phyloP scores from a whole-genome alignment of 306 rosid genomes.

The Oemleria cerasiformis region DNA sequence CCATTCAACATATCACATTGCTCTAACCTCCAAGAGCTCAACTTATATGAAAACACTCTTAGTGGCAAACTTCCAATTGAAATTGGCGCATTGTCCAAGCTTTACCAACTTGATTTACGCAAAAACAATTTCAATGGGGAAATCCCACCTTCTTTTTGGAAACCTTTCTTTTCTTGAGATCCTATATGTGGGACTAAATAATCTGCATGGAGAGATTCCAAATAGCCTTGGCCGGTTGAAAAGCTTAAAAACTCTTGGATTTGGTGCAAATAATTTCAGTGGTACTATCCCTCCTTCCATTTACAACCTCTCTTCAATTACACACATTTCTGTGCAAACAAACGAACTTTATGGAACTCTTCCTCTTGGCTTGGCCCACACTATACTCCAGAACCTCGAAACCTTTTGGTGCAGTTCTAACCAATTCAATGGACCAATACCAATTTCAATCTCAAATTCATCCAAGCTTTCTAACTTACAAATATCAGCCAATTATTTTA shows the following conservation, averaged over 20 bases:
- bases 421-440: not conserved
- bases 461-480: constrained; percentile 9
- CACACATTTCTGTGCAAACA: not conserved
- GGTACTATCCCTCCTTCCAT: not conserved
- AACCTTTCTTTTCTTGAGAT: constrained; percentile 4
- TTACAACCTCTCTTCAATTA: not conserved
- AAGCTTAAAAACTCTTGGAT: too few species aligned
- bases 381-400: not conserved
- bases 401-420: not conserved
- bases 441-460: constrained; percentile 5
- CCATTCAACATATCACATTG: constrained; percentile 7
- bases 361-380: constrained; percentile 5
- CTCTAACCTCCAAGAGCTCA: constrained; percentile 16
- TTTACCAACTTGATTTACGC: not conserved
- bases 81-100: not conserved
- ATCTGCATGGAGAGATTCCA: not conserved
- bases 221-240: too few species aligned
- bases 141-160: not conserved
- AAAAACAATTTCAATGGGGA: not conserved
- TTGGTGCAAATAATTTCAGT: too few species aligned
- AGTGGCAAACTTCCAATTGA: not conserved
- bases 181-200: not conserved
- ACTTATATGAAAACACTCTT: not conserved
- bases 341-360: constrained; percentile 21
- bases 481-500: not conserved